Evolutionary conservation across 805 yeast genomes (phyloP), one percentile per base, ranked within the genome.

Genomic region (Candida arabinofermentans): DNA sequence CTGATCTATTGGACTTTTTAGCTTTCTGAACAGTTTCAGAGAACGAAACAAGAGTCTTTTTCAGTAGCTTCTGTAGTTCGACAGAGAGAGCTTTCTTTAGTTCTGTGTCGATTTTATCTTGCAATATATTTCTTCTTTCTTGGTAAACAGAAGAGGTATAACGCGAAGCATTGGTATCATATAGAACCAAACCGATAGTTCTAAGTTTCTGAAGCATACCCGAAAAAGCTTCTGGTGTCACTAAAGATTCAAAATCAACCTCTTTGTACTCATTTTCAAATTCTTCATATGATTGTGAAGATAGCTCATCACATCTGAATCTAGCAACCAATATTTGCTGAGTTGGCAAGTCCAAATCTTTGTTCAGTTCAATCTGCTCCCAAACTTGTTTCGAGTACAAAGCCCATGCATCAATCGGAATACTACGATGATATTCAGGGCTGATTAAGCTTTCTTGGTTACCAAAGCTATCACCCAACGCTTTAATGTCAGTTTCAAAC

Each of bases 371-470:
- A 54, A 93, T 93, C 63, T 88, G 96, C 39, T 86, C 82, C 99
- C 99, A 93, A 50, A 96, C 82, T 57, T 82, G 85, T 41, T 80
- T 83, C 1, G 96, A 89, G 55, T 93, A 93, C 61, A 89, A 65
- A 4, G 91, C 75, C 98, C 99, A 93, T 19, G 97, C 98, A 64
- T 93, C 99, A 40, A 91, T 72, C 9, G 99, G 99, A 42, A 93
- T 79, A 36, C 75, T 72, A 51, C 93, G 89, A 57, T 87, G 96
- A 60, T 88, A 90, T 36, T 77, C 72, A 2, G 75, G 71, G 44
- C 77, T 75, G 69, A 89, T 87, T 27, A 82, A 68, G 40, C 67
- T 64, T 9, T 55, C 36, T 7, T 43, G 49, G 24, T 61, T 62
- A 13, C 69, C 62, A 46, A 91, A 79, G 29, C 78, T 64, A 47